Evolutionary conservation across 257 asterid genomes (phyloP).

Genomic region (Datura wrightii): DNA sequence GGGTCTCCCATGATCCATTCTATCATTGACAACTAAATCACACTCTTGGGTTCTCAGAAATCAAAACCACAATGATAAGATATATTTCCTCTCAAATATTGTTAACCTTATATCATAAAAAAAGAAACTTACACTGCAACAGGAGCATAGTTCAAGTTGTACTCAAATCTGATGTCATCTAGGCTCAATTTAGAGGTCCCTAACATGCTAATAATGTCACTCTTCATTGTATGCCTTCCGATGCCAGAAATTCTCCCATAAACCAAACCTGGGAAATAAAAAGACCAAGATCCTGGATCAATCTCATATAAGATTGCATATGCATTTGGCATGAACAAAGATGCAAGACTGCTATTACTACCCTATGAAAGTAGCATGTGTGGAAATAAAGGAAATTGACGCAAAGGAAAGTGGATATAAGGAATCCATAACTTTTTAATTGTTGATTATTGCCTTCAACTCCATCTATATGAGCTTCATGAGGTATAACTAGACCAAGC

Average conservation of each 20-base stretch:
- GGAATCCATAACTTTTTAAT: not conserved
- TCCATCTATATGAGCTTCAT: not conserved
- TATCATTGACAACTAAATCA: not conserved
- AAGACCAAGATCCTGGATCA: slow-evolving; percentile 23
- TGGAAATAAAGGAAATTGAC: not conserved
- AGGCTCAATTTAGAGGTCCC: slow-evolving; percentile 28
- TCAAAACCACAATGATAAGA: not conserved
- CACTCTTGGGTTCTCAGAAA: slow-evolving; percentile 8
- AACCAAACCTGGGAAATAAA: slow-evolving; percentile 33
- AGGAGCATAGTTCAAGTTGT: slow-evolving; percentile 29
- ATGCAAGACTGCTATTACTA: not conserved
- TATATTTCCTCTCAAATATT: not conserved
- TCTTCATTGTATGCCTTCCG: slow-evolving; percentile 34
- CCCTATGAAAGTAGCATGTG: not conserved
- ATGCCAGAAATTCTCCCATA: slow-evolving; percentile 26
- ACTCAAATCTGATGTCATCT: slow-evolving; percentile 36
- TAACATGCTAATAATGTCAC: slow-evolving; percentile 34
- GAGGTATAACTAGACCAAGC: slow-evolving; percentile 4
- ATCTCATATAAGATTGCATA: not conserved
- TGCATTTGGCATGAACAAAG: not conserved
- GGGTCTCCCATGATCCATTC: not conserved
- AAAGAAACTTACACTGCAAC: slow-evolving; percentile 31
- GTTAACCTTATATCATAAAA: slow-evolving; percentile 7
- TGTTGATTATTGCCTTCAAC: not conserved
- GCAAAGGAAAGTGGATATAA: not conserved